phyloP scores from a whole-genome alignment of 148 eudicot species.

The Salicornia ramosissima region DNA sequence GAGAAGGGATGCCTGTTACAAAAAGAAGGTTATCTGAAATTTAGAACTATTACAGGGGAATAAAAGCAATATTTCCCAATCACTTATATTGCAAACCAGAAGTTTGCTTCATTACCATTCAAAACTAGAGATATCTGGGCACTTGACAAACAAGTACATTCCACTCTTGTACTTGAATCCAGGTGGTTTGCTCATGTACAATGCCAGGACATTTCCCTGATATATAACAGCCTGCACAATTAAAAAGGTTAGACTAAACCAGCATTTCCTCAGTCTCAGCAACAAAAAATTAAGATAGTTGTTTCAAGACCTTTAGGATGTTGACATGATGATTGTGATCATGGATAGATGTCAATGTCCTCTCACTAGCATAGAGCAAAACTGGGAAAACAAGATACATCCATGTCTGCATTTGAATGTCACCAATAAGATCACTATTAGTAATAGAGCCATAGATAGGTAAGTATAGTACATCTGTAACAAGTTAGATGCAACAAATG shows the following conservation, averaged over 20 bases:
- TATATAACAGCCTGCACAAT: conserved; percentile 69
- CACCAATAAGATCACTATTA: conserved; percentile 1
- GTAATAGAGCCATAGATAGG: background rate
- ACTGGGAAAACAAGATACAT: conserved; percentile 83
- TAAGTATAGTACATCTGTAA: no score
- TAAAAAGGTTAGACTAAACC: conserved; percentile 2
- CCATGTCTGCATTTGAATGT: conserved; percentile 69
- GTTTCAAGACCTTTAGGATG: conserved; percentile 54
- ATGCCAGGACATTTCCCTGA: conserved; percentile 78
- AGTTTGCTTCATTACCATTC: conserved; percentile 57
- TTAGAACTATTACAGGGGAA: background rate
- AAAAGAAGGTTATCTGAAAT: background rate
- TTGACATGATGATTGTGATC: conserved; percentile 59
- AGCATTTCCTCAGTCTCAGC: conserved; percentile 3
- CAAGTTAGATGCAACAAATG: background rate
- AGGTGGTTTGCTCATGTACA: conserved; percentile 84
- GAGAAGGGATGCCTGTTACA: conserved; percentile 87
- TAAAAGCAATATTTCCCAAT: background rate
- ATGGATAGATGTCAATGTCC: conserved; percentile 48
- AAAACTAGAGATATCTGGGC: conserved; percentile 74
- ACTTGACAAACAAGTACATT: conserved; percentile 92
- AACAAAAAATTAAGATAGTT: background rate
- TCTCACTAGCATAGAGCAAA: conserved; percentile 60
- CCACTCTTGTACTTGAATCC: conserved; percentile 93
- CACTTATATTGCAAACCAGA: background rate